Base-by-base conservation (phyloP, 176 grass and related monocot genomes). In the Rhipidocladum racemiflorum region DNA sequence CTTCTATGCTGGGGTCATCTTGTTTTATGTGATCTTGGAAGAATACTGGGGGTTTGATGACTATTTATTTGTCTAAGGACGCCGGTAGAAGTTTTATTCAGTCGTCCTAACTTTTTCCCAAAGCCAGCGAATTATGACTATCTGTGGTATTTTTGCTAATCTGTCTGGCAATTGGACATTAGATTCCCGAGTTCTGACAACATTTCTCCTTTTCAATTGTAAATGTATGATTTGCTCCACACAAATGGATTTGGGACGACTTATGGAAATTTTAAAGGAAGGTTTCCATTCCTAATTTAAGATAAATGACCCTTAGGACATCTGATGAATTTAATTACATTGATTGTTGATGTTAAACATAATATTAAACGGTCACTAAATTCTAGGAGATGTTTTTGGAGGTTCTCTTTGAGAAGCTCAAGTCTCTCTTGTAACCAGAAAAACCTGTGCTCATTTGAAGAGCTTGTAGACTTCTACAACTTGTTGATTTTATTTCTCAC, bases 11-110 rank as follows among this genome's bases (percentile, higher is more conserved):
- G 57, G 24, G 32, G 0, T 6, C 39, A 23, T 84, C 48, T 74
- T 79, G 4, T 88, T 84, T n/a, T 46, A 3, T 75, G 14, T 75
- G 61, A 61, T 74, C 12, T 74, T 43, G 18, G n/a, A 74, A 69
- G 30, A 1, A 51, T 75, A 68, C 4, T 85, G 77, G 51, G 20
- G 68, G 12, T 17, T 17, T 36, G 3, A 38, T 4, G 7, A 18
- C 29, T 71, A 4, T 72, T 71, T 23, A 9, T 63, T 72, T 63
- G 30, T 12, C 9, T 63, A 3, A 3, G 23, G 21, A 18, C 50
- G 28, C 11, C 27, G 20, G 38, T 32, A 16, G 76, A 32, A 20
- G 29, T 34, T 75, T 67, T 20, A 18, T 53, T 13, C 4, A 44
- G 53, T 39, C 14, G 39, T 3, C 45, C 25, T 65, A 34, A 34